Percentiles rank a stretch among this genome's conserved stretches.
Evolutionary conservation across 2,329 filamentous ascomycete genomes (phyloP).

Genomic region (Cadophora malorum): DNA sequence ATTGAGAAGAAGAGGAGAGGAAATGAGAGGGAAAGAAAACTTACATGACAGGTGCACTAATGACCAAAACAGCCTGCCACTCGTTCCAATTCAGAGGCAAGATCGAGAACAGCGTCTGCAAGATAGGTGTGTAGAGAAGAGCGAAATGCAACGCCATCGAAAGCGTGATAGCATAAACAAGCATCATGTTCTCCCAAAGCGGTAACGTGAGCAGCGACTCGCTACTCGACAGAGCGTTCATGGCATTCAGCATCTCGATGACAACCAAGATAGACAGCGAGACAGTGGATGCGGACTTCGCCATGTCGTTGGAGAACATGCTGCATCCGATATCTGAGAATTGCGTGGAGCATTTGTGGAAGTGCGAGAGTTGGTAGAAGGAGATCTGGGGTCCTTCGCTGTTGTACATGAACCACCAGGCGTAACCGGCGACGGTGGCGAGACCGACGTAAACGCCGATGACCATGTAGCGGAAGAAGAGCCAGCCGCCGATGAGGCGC

Average conservation of each 20-base stretch:
- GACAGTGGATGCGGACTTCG: constrained; percentile 90
- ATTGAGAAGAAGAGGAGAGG: too few species aligned
- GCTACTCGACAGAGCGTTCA: constrained; percentile 95
- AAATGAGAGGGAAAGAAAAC: constrained; percentile 52
- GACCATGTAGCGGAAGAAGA: constrained; percentile 97
- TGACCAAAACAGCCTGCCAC: constrained; percentile 88
- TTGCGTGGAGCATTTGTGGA: constrained; percentile 87
- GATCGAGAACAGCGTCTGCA: constrained; percentile 90
- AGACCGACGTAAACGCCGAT: constrained; percentile 94
- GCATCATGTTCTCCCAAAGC: constrained; percentile 98
- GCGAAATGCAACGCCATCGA: constrained; percentile 96
- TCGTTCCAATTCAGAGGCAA: constrained; percentile 83
- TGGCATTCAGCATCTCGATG: constrained; percentile 99
- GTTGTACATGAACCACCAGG: constrained; percentile 99
- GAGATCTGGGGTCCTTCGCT: constrained; percentile 85
- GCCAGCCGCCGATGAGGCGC: constrained; percentile 88
- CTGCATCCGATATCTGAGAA: constrained; percentile 90
- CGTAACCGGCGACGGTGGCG: constrained; percentile 94
- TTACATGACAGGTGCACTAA: constrained; percentile 93
- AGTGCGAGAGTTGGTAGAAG: constrained; percentile 88
- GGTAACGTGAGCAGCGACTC: constrained; percentile 93
- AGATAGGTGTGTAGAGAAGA: constrained; percentile 87
- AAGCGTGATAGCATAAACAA: constrained; percentile 90
- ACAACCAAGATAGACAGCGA: constrained; percentile 92
- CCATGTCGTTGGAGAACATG: constrained; percentile 87